Conservation (phyloP, 2,329 filamentous ascomycete genomes). For the Neonectria ditissima region DNA sequence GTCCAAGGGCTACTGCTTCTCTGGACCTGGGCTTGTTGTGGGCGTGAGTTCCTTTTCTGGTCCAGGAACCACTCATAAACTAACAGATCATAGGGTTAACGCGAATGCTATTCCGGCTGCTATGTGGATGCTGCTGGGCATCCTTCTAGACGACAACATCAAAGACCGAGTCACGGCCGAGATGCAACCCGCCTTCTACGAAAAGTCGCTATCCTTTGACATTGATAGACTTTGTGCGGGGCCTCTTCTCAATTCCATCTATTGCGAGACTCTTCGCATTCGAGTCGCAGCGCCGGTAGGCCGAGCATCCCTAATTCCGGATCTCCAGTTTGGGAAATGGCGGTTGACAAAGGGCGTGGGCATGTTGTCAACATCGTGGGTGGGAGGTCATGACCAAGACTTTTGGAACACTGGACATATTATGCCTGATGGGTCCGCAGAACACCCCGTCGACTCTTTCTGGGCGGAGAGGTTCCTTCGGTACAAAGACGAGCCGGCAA, state of each 20-base stretch:
- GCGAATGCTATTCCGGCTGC: constrained; percentile 40
- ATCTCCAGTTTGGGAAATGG: constrained; percentile 41
- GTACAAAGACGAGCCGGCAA: constrained; percentile 33
- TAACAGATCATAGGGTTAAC: constrained; percentile 7
- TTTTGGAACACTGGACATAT: constrained; percentile 37
- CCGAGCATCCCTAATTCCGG: constrained; percentile 29
- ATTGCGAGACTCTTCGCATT: constrained; percentile 50
- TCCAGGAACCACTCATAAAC: rapidly evolving
- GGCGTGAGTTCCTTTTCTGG: constrained; percentile 28
- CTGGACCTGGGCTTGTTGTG: constrained; percentile 41
- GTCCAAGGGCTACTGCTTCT: constrained; percentile 29
- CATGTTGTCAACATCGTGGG: constrained; percentile 35
- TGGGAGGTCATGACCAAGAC: constrained; percentile 22
- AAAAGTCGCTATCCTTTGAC: constrained; percentile 27
- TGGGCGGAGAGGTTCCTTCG: constrained; percentile 43
- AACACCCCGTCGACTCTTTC: constrained; percentile 35
- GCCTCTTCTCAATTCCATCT: constrained; percentile 51
- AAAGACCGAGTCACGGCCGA: constrained; percentile 28
- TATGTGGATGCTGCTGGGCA: constrained; percentile 38
- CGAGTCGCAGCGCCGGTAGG: constrained; percentile 37
- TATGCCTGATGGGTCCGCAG: constrained; percentile 5
- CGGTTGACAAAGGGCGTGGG: constrained; percentile 26
- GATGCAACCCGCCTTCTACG: constrained; percentile 27
- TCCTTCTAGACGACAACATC: constrained; percentile 24
- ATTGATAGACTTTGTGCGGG: constrained; percentile 36